These are phyloP conservation scores for Endoconidiophora polonica DNA, from an alignment of 2,329 filamentous ascomycete genomes.

Conservation along the genomic window DNA sequence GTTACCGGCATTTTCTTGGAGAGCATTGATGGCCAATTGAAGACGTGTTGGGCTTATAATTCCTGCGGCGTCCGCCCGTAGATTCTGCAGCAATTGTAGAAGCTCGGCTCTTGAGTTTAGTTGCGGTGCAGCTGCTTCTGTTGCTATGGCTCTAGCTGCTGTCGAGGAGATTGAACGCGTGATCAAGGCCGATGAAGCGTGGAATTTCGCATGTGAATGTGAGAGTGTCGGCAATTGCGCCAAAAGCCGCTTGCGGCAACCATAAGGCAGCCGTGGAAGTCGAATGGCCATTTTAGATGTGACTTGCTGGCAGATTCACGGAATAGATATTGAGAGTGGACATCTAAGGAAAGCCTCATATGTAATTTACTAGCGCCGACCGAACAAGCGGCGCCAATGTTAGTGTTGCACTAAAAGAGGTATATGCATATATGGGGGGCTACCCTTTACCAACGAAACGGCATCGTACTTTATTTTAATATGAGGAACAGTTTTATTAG, in stretches of 20 bases:
- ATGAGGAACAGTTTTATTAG: too few relatives aligned
- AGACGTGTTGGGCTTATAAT: slow-evolving; percentile 53
- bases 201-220: background rate
- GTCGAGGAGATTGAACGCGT: slow-evolving; percentile 2
- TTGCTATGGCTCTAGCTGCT: background rate
- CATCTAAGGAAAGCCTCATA: too few relatives aligned
- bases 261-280: slow-evolving; percentile 1
- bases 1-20: slow-evolving; percentile 37
- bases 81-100: slow-evolving; percentile 37
- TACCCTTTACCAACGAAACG: background rate
- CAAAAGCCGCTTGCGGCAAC: slow-evolving; percentile 3
- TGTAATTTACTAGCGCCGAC: background rate
- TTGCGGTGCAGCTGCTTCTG: slow-evolving; percentile 16
- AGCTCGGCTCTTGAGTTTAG: slow-evolving; percentile 34
- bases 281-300: slow-evolving; percentile 4
- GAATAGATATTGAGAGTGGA: too few relatives aligned
- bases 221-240: background rate
- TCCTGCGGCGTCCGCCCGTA: slow-evolving; percentile 43
- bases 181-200: background rate
- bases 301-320: background rate
- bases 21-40: slow-evolving; percentile 52
- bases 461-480: too few relatives aligned
- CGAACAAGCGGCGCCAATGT: background rate
- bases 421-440: background rate
- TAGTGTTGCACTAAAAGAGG: background rate